Evolutionary conservation across 345 rosid genomes (phyloP).

Genomic region (Moringa oleifera): DNA sequence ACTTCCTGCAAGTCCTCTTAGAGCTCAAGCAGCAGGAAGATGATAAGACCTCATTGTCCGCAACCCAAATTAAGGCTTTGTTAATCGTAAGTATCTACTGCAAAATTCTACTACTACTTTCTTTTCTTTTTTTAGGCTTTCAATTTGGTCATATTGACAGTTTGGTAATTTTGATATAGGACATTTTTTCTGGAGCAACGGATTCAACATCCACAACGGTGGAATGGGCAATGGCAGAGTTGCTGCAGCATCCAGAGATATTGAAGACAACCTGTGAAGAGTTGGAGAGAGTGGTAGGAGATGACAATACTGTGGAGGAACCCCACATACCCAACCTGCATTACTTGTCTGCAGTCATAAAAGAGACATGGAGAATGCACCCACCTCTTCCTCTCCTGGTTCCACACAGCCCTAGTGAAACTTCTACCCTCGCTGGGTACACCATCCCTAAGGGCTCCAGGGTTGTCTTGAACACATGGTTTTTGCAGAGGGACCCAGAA

Average conservation of each 20-base stretch:
- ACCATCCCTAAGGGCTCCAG: conserved; percentile 14
- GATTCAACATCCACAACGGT: conserved; percentile 3
- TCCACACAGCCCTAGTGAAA: neutral
- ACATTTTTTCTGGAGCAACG: conserved; percentile 28
- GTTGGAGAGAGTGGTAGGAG: conserved; percentile 10
- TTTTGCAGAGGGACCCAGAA: conserved; percentile 12
- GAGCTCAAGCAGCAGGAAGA: conserved; percentile 17
- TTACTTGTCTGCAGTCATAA: conserved; percentile 9
- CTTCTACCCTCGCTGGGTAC: neutral
- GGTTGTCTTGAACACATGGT: conserved; percentile 7
- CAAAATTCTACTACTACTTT: no score
- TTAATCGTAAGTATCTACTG: conserved; percentile 33
- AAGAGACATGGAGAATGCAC: conserved; percentile 13
- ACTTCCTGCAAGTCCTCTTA: conserved; percentile 31
- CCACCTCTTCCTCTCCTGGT: conserved; percentile 12
- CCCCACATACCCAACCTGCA: conserved; percentile 1
- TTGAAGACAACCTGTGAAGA: conserved; percentile 2
- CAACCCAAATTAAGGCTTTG: conserved; percentile 26
- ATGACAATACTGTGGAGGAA: conserved; percentile 16
- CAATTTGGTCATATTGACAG: neutral
- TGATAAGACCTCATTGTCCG: conserved; percentile 10
- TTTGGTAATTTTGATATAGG: conserved; percentile 4
- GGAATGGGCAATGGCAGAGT: conserved; percentile 13
- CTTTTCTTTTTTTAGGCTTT: no score
- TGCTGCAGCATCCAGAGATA: conserved; percentile 1